Evolutionary conservation across 139 green algal species (phyloP), one percentile per base, ranked within the genome.

Genomic region (Chlamydomonas sp.): DNA sequence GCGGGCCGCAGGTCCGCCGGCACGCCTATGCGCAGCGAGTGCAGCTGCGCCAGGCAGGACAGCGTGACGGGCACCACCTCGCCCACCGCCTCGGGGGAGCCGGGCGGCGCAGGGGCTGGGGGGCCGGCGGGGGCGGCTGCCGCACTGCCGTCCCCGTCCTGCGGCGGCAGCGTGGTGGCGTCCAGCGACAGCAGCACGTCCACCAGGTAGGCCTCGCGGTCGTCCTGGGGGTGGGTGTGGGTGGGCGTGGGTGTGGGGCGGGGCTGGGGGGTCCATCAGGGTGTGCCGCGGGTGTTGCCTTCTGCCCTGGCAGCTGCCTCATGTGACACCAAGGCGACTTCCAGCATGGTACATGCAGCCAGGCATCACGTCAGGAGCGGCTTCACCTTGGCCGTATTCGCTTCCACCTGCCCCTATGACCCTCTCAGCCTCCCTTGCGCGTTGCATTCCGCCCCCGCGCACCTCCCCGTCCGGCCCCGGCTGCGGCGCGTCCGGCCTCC

Each of bases 11-110:
- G 91, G 85, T 99, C 96, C 7, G 80, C 64, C 4, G 97, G 97
- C 57, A 99, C 86, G n/a, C 31, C 79, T 57, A 99, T 90, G 66
- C 96, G 90, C 73, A 99, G 91, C 3, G 90, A 91, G 76, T 90
- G 93, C 14, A 99, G 90, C 61, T 76, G 87, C 6, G 72, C 74
- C 63, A 99, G 31, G 31, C 97, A 85, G 1, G 87, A 68, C 71
- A 99, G 92, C 17, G 91, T 84, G 67, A 98, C 94, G 2, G 96
- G 96, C 4, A 99, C 80, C 68, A 99, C 94, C 69, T 96, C 83
- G 91, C 97, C 93, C 85, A 95, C 93, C 60, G 85, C 64, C 12
- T 31, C 83, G 72, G 83, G 73, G 2, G 61, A 8, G 62, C 73
- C 83, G 31, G 83, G 73, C 62, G 62, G n/a, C 3, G 69, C 69